phyloP scores from a whole-genome alignment of 306 rosid species.

The Prunus salicina region DNA sequence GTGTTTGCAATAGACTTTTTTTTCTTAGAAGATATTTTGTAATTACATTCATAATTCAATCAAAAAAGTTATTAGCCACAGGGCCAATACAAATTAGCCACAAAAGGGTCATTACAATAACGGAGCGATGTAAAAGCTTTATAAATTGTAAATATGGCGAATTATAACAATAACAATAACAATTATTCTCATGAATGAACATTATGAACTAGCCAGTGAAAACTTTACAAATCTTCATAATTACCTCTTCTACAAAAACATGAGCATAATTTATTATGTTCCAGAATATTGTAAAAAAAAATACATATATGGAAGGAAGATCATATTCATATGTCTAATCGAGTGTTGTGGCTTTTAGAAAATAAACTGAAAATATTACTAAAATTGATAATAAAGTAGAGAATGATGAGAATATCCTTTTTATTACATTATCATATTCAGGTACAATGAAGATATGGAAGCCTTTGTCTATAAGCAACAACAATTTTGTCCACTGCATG shows the following conservation, averaged over 20 bases:
- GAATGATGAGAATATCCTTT: conserved; percentile 24
- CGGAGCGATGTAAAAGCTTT: background rate
- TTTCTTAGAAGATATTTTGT: no score
- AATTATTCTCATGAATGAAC: background rate
- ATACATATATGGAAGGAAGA: background rate
- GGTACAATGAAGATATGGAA: conserved; percentile 22
- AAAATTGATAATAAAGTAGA: background rate
- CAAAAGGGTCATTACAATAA: no score
- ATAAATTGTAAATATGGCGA: background rate
- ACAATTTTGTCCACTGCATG: conserved; percentile 40
- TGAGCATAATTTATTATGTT: background rate
- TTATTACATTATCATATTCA: background rate
- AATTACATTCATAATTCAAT: no score
- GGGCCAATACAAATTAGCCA: no score
- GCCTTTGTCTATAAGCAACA: conserved; percentile 76
- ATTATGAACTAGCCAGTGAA: no score
- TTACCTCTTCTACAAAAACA: no score
- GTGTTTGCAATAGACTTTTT: no score
- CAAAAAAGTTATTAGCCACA: rapidly evolving
- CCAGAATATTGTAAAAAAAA: background rate
- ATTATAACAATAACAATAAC: background rate
- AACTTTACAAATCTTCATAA: no score
- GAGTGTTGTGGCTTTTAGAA: background rate
- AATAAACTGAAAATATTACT: background rate
- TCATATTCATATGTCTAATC: background rate